Evolutionary conservation across 345 rosid species (phyloP), one percentile per base, ranked within the genome.

Genomic region (Gossypium thurberi): DNA sequence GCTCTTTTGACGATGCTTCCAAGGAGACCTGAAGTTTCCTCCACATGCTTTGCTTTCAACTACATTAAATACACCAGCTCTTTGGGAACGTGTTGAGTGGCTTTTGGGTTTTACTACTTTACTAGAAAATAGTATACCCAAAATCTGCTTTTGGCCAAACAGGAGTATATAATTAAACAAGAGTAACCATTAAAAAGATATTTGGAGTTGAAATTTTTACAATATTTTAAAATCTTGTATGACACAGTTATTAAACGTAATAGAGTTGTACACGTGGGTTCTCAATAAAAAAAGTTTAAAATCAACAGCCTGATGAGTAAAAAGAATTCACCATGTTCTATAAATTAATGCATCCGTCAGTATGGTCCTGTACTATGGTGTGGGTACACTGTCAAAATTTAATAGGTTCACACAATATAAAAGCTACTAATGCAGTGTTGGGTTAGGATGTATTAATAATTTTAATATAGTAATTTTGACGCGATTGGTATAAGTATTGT

Each of bases 401-500:
- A 1, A 8, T 64, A 14, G 65, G 14, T 48, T 60, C 65, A 6
- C 42, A 58, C 40, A 12, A 5, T 3, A 26, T 14, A 17, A 60
- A 60, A 60, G 43, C 50, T n/a, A 43, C 42, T 9, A n/a, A 42
- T 64, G 26, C 68, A 63, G 25, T n/a, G 46, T 17, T 62, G 0
- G 20, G 10, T 17, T 37, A 10, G 21, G 25, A 28, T 4, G 37
- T 28, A 28, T 28, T 4, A 33, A 6, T 33, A 33, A 33, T 33
- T 33, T 33, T 33, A 33, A 33, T 33, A 4, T 33, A 0, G 0
- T 33, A 33, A 0, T 28, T 0, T 28, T 28, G 0, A 0, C 0
- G 2, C 0, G 2, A 26, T 26, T 26, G 0, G 0, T 3, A 26
- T 3, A 28, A 28, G 0, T 28, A 28, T 28, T 28, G 0, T 28